These are phyloP conservation scores for Rhinocladiella mackenziei DNA, from an alignment of 2,329 filamentous ascomycete species.

Conservation along the genomic window DNA sequence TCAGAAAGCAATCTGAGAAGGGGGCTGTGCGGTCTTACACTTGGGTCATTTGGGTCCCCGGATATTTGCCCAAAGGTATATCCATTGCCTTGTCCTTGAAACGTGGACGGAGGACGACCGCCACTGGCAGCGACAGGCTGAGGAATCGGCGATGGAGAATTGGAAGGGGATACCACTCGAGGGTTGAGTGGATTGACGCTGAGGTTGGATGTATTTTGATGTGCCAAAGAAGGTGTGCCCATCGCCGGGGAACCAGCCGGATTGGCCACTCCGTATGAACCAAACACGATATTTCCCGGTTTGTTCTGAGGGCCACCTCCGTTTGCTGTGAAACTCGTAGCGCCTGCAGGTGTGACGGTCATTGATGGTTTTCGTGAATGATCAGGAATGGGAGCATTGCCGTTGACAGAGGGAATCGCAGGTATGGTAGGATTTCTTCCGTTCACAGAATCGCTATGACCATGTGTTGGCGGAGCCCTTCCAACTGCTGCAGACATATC, in stretches of 20 bases:
- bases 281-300: constrained; percentile 54
- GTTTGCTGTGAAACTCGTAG: constrained; percentile 71
- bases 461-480: constrained; percentile 27
- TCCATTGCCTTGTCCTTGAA: constrained; percentile 66
- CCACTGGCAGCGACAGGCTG: constrained; percentile 79
- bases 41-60: constrained; percentile 64
- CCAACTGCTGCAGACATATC: constrained; percentile 32
- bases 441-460: constrained; percentile 29
- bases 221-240: constrained; percentile 36
- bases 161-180: constrained; percentile 74
- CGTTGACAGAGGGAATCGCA: constrained; percentile 66
- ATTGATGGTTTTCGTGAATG: constrained; percentile 85
- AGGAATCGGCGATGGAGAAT: constrained; percentile 89
- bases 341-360: constrained; percentile 81
- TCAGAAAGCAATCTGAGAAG: constrained; percentile 7
- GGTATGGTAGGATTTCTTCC: constrained; percentile 47
- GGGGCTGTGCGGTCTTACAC: constrained; percentile 55
- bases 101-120: constrained; percentile 71
- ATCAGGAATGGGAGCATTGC: constrained; percentile 54
- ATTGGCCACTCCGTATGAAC: constrained; percentile 62
- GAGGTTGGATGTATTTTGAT: constrained; percentile 24
- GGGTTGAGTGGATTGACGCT: constrained; percentile 50
- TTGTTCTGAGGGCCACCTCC: constrained; percentile 51
- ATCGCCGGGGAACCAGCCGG: constrained; percentile 55
- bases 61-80: constrained; percentile 74